These are phyloP conservation scores for Saturnispora mendoncae DNA, from an alignment of 805 yeast genomes.

Conservation along the genomic window DNA sequence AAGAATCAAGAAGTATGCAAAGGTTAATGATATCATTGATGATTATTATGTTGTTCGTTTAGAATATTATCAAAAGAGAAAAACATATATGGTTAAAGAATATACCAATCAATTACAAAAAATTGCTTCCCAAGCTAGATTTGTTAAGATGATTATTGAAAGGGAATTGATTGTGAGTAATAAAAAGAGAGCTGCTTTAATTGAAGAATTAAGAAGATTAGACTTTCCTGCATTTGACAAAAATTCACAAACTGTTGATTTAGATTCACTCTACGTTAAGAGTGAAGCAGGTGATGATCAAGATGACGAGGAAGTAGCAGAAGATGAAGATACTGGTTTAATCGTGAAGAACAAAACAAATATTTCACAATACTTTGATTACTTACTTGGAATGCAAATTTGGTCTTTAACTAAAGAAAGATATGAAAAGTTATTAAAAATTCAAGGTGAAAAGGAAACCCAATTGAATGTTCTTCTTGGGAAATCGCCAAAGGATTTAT, in stretches of 20 bases:
- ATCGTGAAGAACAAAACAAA: slow-evolving; percentile 38
- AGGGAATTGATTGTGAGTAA: slow-evolving; percentile 62
- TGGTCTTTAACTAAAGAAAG: slow-evolving; percentile 91
- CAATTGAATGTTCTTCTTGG: slow-evolving; percentile 61
- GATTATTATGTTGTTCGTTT: slow-evolving; percentile 83
- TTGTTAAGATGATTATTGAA: slow-evolving; percentile 84
- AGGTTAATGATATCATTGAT: slow-evolving; percentile 64
- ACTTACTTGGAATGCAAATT: slow-evolving; percentile 82
- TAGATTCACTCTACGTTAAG: slow-evolving; percentile 26
- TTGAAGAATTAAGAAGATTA: slow-evolving; percentile 50
- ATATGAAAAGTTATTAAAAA: slow-evolving; percentile 68
- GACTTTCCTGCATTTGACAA: slow-evolving; percentile 74
- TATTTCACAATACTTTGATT: slow-evolving; percentile 64
- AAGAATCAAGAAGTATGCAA: slow-evolving; percentile 72
- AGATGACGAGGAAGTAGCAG: slow-evolving; percentile 28
- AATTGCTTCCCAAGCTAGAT: slow-evolving; percentile 77
- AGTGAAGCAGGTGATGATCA: slow-evolving; percentile 29
- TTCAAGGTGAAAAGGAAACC: slow-evolving; percentile 60
- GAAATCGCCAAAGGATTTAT: slow-evolving; percentile 74
- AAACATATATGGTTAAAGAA: slow-evolving; percentile 64
- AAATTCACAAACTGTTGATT: slow-evolving; percentile 53
- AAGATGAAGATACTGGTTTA: slow-evolving; percentile 17
- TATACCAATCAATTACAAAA: slow-evolving; percentile 68
- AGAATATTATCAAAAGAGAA: slow-evolving; percentile 85
- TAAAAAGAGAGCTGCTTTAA: slow-evolving; percentile 56